Conservation (phyloP, 1,139 yeast species). For the Sugiyamaella castrensis region DNA sequence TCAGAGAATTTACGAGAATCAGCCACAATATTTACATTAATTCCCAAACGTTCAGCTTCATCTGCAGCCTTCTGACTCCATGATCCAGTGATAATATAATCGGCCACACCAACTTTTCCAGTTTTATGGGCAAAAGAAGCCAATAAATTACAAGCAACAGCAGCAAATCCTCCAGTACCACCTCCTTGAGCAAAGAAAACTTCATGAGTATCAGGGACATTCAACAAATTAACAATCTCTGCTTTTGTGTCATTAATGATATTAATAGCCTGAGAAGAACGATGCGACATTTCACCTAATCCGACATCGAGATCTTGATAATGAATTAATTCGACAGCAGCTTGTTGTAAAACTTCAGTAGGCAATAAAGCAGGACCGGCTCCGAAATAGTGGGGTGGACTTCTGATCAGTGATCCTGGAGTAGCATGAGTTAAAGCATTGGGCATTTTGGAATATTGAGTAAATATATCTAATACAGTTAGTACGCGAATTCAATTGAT, state of each 20-base stretch:
- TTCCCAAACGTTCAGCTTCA: constrained; percentile 83
- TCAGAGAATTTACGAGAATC: constrained; percentile 51
- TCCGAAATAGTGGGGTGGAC: constrained; percentile 74
- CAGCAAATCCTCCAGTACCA: constrained; percentile 92
- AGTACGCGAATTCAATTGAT: too few relatives aligned
- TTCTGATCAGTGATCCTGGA: constrained; percentile 8
- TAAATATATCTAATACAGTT: too few relatives aligned
- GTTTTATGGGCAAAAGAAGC: constrained; percentile 69
- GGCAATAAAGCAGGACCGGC: constrained; percentile 98
- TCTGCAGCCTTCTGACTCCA: constrained; percentile 89
- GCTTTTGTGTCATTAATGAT: constrained; percentile 76
- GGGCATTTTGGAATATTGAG: neutral
- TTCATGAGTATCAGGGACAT: constrained; percentile 88
- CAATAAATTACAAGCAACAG: constrained; percentile 76
- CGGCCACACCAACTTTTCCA: constrained; percentile 67
- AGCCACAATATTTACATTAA: constrained; percentile 65
- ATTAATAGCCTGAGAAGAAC: constrained; percentile 76
- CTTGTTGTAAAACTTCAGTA: constrained; percentile 75
- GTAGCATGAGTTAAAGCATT: neutral
- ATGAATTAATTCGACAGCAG: constrained; percentile 75
- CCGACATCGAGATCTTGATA: constrained; percentile 74
- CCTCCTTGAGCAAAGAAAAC: constrained; percentile 96
- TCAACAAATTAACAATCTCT: constrained; percentile 58
- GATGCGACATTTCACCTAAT: constrained; percentile 92
- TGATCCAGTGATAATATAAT: constrained; percentile 85